Percentiles rank a stretch among this genome's conserved stretches.
These are phyloP conservation scores for Mycosphaerella sp. DNA, from an alignment of 2,329 filamentous ascomycete species.

Conservation along the genomic window DNA sequence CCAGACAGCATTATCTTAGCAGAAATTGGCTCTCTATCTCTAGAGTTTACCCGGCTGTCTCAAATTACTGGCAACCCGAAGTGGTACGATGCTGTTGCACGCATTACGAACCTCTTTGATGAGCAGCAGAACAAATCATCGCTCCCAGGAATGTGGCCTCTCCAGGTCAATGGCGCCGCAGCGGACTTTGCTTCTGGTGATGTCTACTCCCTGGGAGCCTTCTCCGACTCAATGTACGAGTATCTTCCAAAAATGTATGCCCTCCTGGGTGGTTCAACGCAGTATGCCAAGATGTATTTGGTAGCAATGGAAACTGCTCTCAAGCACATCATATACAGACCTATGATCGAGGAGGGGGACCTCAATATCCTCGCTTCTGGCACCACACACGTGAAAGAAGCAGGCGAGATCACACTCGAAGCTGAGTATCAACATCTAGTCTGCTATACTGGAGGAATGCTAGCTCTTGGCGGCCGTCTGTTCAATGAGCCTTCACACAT, in stretches of 20 bases:
- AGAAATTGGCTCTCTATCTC: constrained; percentile 52
- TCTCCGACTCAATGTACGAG: constrained; percentile 34
- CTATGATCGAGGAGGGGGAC: constrained; percentile 38
- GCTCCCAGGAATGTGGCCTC: constrained; percentile 58
- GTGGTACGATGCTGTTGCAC: constrained; percentile 56
- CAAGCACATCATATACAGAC: constrained; percentile 39
- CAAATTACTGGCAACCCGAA: constrained; percentile 55
- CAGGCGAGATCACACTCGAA: constrained; percentile 26
- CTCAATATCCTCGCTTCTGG: constrained; percentile 46
- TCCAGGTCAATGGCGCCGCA: constrained; percentile 44
- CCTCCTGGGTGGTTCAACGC: constrained; percentile 25
- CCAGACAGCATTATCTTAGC: constrained; percentile 38
- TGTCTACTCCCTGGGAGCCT: constrained; percentile 30
- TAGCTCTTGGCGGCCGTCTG: constrained; percentile 59
- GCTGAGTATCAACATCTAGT: constrained; percentile 54
- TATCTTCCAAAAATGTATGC: constrained; percentile 31
- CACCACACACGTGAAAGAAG: constrained; percentile 31
- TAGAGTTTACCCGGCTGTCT: constrained; percentile 60
- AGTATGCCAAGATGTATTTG: constrained; percentile 43
- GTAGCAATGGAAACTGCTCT: constrained; percentile 44
- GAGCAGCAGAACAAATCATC: constrained; percentile 48
- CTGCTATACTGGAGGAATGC: constrained; percentile 66
- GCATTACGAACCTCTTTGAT: constrained; percentile 53
- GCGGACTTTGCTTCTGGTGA: constrained; percentile 30
- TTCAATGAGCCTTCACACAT: constrained; percentile 51